These are phyloP conservation scores for Paecilomyces sp. DNA, from an alignment of 2,329 filamentous ascomycete genomes.

Conservation along the genomic window DNA sequence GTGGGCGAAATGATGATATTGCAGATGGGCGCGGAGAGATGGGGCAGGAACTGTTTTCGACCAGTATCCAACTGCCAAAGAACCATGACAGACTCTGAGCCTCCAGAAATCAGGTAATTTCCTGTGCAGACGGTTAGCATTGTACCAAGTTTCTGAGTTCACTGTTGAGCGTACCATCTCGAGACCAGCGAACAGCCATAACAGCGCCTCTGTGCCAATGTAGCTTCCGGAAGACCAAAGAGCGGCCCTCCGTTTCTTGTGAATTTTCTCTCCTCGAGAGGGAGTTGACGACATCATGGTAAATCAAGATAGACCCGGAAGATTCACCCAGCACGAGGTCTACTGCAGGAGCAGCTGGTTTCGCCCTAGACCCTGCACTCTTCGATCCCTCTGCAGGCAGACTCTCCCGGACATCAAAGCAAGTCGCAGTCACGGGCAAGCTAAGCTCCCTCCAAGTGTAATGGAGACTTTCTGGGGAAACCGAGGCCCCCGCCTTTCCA, in stretches of 20 bases:
- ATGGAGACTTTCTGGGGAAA: constrained; percentile 28
- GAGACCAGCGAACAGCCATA: constrained; percentile 81
- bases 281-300: constrained; percentile 62
- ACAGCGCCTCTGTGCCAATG: constrained; percentile 91
- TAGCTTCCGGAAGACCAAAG: constrained; percentile 54
- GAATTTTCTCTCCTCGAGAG: constrained; percentile 42
- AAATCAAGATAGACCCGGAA: constrained; percentile 72
- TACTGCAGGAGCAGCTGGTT: constrained; percentile 40
- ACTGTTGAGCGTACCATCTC: constrained; percentile 58
- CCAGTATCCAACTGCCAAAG: constrained; percentile 90
- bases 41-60: constrained; percentile 76
- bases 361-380: constrained; percentile 8
- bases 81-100: constrained; percentile 79
- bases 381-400: constrained; percentile 14
- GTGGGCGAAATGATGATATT: constrained; percentile 73
- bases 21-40: constrained; percentile 78
- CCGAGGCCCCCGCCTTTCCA: constrained; percentile 25
- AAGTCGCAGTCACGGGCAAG: constrained; percentile 57
- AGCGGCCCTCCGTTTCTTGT: constrained; percentile 31
- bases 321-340: constrained; percentile 72
- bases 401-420: constrained; percentile 54
- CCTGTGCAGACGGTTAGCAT: constrained; percentile 46
- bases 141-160: background rate
- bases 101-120: constrained; percentile 90
- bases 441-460: constrained; percentile 50